A percentile compares a stretch with the other conserved stretches of the same genome.
phyloP scores from a whole-genome alignment of 495 filamentous ascomycete species.

The Tuber brumale region DNA sequence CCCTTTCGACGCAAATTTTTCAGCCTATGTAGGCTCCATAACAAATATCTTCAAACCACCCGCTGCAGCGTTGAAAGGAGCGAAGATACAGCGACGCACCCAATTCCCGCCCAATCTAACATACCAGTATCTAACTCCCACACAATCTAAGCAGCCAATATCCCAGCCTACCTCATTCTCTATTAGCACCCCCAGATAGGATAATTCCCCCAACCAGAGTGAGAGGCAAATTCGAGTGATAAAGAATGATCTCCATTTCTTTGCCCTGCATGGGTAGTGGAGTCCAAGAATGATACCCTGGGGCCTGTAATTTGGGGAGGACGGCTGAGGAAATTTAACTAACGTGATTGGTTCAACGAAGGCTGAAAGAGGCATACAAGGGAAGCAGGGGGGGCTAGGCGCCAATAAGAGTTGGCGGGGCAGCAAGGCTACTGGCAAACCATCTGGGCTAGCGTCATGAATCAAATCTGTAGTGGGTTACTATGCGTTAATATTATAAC shows the following conservation, averaged over 20 bases:
- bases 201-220: neutral
- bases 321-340: neutral
- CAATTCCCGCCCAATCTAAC: neutral
- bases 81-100: neutral
- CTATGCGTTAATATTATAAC: neutral
- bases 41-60: too few species aligned
- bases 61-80: too few species aligned
- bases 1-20: too few species aligned
- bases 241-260: neutral
- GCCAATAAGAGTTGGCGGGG: neutral
- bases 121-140: neutral
- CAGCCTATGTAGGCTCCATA: too few species aligned
- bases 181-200: neutral
- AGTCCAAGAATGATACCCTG: neutral
- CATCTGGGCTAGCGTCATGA: neutral
- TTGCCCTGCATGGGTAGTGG: neutral
- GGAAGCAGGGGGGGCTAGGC: too few species aligned
- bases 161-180: neutral
- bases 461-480: neutral
- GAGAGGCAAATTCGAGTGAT: neutral
- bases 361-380: neutral
- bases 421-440: neutral
- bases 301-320: neutral
- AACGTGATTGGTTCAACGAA: neutral
- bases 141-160: neutral